A percentile compares a stretch with the other conserved stretches of the same genome.
Evolutionary conservation across 1,284 basidiomycete species (phyloP).

Genomic region (Boletus mariae): DNA sequence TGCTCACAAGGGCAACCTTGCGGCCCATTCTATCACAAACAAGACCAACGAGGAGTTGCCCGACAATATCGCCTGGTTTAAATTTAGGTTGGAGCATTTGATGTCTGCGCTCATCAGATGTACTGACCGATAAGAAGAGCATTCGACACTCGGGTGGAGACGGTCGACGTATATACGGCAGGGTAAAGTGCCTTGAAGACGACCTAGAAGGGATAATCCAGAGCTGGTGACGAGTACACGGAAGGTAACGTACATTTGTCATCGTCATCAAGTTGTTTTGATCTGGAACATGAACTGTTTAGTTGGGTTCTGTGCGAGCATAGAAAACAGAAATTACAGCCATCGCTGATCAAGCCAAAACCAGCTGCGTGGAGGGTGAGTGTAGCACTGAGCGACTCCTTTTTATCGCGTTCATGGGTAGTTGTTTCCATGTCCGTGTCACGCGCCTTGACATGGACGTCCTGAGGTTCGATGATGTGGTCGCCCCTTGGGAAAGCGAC

Average conservation of each 20-base stretch:
- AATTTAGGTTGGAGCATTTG: conserved; percentile 10
- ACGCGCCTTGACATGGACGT: conserved; percentile 20
- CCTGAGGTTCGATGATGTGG: conserved; percentile 9
- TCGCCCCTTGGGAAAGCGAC: conserved; percentile 4
- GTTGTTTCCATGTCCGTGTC: conserved; percentile 22
- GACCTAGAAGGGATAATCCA: conserved; percentile 38
- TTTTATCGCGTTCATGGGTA: conserved; percentile 29
- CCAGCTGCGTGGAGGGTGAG: conserved; percentile 65
- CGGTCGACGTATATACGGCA: conserved; percentile 50
- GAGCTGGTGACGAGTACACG: not conserved
- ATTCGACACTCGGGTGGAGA: conserved; percentile 73
- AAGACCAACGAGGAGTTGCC: conserved; percentile 65
- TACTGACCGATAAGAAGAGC: conserved; percentile 64
- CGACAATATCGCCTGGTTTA: conserved; percentile 55
- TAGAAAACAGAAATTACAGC: conserved; percentile 42
- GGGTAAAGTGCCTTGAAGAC: conserved; percentile 63
- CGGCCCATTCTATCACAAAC: conserved; percentile 71
- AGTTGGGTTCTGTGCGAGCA: not conserved
- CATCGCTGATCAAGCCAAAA: conserved; percentile 68
- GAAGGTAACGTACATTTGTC: conserved; percentile 44
- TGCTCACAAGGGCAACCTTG: conserved; percentile 67
- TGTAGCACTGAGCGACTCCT: conserved; percentile 49
- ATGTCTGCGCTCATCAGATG: conserved; percentile 14
- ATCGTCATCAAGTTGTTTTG: conserved; percentile 70
- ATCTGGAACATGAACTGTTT: conserved; percentile 37